Evolutionary conservation across 2,329 filamentous ascomycete genomes (phyloP), one percentile per base, ranked within the genome.

Genomic region (Raffaelea deltoideospora): DNA sequence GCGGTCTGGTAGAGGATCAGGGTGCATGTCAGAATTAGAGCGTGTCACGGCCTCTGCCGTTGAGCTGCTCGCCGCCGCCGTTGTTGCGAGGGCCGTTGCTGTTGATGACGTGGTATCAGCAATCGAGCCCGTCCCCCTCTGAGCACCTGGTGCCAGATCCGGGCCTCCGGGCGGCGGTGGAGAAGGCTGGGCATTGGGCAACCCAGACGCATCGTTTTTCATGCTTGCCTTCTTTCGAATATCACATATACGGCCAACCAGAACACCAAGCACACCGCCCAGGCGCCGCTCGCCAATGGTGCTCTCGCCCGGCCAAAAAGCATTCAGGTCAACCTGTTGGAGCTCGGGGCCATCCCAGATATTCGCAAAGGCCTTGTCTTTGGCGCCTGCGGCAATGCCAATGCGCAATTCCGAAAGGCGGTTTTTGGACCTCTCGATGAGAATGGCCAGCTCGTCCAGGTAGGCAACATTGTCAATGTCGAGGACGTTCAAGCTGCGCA

Each of bases 381-480:
- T 44, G 19, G 60, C 63, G 38, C 59, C 63, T 24, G 60, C 51
- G 5, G 81, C 73, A 38, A 90, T 73, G 6, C 84, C 81, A 5
- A 90, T 67, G 31, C 81, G 68, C 24, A 92, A 63, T 53, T 88
- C 83, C 22, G 70, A 67, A 14, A 90, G 59, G 30, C 65, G 65
- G 42, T 67, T 63, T 40, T 72, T 64, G 11, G 82, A 88, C 19
- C 76, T 71, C 41, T 79, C 77, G 41, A 90, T 74, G 11, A 90
- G 64, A 30, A 83, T 64, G 37, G 79, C 78, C 71, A 90, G 79
- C 56, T 90, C 84, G 50, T 88, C 82, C 27, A 88, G 58, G 52
- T 90, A 90, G 21, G 77, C 69, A n/a, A 84, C 57, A 50, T 88
- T 81, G 48, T 90, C 84, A 41, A 90, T 80, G 47, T 90, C 79